These are phyloP conservation scores for Thraustochytrium striatum DNA, from an alignment of 352 stramenopile species.

Conservation along the genomic window DNA sequence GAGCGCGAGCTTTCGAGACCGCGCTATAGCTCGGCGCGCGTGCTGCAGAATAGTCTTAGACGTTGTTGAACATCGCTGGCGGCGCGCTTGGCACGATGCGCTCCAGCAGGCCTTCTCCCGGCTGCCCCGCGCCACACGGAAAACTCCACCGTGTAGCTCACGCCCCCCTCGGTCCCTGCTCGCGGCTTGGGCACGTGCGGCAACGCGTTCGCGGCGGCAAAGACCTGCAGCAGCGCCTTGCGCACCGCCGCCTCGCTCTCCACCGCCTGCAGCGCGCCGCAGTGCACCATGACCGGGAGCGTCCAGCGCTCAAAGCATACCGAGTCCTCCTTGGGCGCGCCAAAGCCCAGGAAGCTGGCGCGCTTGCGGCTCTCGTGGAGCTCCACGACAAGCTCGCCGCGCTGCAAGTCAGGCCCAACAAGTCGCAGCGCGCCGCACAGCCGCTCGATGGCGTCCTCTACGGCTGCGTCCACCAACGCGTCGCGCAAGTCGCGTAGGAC, in stretches of 20 bases:
- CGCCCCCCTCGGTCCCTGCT: background rate
- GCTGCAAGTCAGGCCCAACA: conserved; percentile 2
- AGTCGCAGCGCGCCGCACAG: background rate
- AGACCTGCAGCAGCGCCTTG: background rate
- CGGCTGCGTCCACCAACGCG: background rate
- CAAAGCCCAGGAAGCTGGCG: conserved; percentile 8
- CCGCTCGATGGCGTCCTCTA: conserved; percentile 7
- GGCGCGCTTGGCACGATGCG: too few species aligned
- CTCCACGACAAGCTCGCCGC: background rate
- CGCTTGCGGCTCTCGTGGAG: conserved; percentile 12
- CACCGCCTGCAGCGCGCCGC: conserved; percentile 20
- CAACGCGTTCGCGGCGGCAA: background rate
- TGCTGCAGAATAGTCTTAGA: too few species aligned
- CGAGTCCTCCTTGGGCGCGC: background rate
- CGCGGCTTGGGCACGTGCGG: background rate
- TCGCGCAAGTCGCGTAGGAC: conserved; percentile 1
- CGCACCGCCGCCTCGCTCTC: background rate
- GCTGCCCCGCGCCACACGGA: background rate
- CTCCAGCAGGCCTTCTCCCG: too few species aligned
- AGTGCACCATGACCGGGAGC: conserved; percentile 27
- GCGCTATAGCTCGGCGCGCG: too few species aligned
- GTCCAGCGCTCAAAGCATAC: conserved; percentile 29
- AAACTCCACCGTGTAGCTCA: background rate
- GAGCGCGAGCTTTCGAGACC: too few species aligned
- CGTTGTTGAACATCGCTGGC: too few species aligned